phyloP scores from a whole-genome alignment of 768 basidiomycete genomes.

The Lactarius sp. region DNA sequence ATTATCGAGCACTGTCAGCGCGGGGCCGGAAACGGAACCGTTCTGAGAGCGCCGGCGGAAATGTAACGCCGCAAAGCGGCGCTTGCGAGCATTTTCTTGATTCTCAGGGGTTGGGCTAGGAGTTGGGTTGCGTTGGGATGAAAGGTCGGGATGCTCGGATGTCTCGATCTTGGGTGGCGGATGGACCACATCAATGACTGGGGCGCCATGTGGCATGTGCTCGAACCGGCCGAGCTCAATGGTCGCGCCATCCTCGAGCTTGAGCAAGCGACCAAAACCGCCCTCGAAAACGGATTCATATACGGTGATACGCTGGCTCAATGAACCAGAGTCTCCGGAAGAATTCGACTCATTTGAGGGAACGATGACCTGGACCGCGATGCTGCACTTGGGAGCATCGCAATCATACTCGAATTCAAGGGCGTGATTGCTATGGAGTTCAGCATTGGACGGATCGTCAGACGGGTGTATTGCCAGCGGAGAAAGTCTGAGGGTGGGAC shows the following conservation, averaged over 20 bases:
- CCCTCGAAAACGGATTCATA: constrained; percentile 69
- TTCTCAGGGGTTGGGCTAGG: constrained; percentile 29
- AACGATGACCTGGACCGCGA: constrained; percentile 72
- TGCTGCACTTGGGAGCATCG: constrained; percentile 77
- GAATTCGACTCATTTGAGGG: constrained; percentile 56
- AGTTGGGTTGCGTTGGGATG: constrained; percentile 12
- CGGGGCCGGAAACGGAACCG: constrained; percentile 64
- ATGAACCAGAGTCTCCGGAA: constrained; percentile 29
- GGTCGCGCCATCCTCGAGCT: constrained; percentile 70
- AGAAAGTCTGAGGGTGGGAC: constrained; percentile 77
- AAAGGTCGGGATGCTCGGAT: constrained; percentile 1
- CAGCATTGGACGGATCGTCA: constrained; percentile 38
- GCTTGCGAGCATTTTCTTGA: constrained; percentile 31
- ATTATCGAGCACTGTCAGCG: constrained; percentile 72
- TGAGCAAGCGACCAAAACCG: constrained; percentile 73
- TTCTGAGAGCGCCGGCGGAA: constrained; percentile 47
- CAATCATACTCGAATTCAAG: constrained; percentile 93
- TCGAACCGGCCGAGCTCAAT: constrained; percentile 80
- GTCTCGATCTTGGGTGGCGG: constrained; percentile 2
- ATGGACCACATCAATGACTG: background rate
- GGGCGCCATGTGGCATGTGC: constrained; percentile 25
- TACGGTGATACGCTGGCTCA: constrained; percentile 46
- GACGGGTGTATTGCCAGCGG: constrained; percentile 46
- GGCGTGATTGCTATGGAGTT: constrained; percentile 61
- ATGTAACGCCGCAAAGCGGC: constrained; percentile 67